These are phyloP conservation scores for Rhodotorula graminis DNA, from an alignment of 768 basidiomycete species.

Conservation along the genomic window DNA sequence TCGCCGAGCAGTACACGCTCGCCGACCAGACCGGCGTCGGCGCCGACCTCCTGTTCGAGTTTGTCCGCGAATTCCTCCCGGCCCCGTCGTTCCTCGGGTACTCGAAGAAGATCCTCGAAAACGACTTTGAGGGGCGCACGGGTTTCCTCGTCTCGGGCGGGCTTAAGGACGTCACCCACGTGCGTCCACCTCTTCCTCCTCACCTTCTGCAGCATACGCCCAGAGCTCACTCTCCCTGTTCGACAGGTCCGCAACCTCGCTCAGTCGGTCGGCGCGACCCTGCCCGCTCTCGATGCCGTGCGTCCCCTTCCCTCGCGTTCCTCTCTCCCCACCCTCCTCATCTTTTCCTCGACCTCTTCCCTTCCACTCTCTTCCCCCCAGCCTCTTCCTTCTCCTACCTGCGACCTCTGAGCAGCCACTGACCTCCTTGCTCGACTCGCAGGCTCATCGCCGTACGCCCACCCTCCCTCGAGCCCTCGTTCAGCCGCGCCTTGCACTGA, in stretches of 20 bases:
- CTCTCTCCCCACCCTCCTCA: too few species aligned
- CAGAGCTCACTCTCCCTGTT: too few species aligned
- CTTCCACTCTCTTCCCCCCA: too few species aligned
- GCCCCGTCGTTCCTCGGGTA: slow-evolving; percentile 43
- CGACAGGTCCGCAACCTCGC: slow-evolving; percentile 58
- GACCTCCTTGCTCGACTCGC: not conserved
- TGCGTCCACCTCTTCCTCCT: too few species aligned
- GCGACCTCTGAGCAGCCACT: too few species aligned
- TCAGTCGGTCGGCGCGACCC: slow-evolving; percentile 52
- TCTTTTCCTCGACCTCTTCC: not conserved
- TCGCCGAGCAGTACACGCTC: slow-evolving; percentile 77
- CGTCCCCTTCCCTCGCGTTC: not conserved
- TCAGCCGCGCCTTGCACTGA: too few species aligned
- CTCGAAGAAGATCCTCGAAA: slow-evolving; percentile 64
- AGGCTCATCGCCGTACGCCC: slow-evolving; percentile 6
- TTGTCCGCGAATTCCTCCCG: slow-evolving; percentile 54
- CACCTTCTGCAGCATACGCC: too few species aligned
- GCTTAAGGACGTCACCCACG: slow-evolving; percentile 66
- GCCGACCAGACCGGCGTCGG: slow-evolving; percentile 78
- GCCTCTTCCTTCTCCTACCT: too few species aligned
- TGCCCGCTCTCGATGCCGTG: slow-evolving; percentile 22
- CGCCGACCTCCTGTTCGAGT: slow-evolving; percentile 54
- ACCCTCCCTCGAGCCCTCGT: too few species aligned
- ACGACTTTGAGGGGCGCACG: slow-evolving; percentile 65
- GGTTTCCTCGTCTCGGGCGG: slow-evolving; percentile 77